Evolutionary conservation across 495 filamentous ascomycete genomes (phyloP).

Genomic region (Aspergillus ellipticus): DNA sequence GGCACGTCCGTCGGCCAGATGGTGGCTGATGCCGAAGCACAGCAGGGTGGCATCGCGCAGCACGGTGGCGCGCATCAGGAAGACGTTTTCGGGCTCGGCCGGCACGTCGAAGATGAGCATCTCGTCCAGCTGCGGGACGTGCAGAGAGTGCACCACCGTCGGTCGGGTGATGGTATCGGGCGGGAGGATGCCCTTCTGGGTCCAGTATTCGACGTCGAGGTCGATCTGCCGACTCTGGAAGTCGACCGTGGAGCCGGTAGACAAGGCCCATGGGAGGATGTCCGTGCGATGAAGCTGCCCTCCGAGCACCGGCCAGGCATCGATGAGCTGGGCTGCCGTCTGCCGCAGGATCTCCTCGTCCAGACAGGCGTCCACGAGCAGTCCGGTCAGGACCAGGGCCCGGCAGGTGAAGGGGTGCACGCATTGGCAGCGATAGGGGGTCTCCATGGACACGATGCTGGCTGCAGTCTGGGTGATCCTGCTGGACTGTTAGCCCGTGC

Average conservation of each 20-base stretch:
- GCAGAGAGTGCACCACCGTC: background rate
- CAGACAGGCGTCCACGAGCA: background rate
- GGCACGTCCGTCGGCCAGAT: background rate
- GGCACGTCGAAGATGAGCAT: background rate
- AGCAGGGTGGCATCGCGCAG: conserved; percentile 5
- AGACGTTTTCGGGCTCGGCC: background rate
- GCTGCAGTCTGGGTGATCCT: background rate
- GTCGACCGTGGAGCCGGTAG: background rate
- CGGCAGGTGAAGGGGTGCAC: background rate
- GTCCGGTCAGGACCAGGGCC: background rate
- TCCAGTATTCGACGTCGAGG: background rate
- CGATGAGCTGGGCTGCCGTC: background rate
- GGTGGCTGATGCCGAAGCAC: conserved; percentile 6
- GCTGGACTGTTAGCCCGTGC: no score
- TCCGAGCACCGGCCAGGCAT: background rate
- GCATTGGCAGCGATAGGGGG: background rate
- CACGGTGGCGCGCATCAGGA: background rate
- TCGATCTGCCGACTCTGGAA: background rate
- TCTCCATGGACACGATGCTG: no score
- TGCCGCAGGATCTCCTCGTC: background rate
- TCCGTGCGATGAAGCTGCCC: background rate
- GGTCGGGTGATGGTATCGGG: background rate
- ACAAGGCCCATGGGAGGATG: background rate
- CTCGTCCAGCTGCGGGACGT: background rate
- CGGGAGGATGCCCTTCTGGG: background rate